Evolutionary conservation across 2,329 filamentous ascomycete genomes (phyloP).

Genomic region (Hymenoscyphus infarciens): DNA sequence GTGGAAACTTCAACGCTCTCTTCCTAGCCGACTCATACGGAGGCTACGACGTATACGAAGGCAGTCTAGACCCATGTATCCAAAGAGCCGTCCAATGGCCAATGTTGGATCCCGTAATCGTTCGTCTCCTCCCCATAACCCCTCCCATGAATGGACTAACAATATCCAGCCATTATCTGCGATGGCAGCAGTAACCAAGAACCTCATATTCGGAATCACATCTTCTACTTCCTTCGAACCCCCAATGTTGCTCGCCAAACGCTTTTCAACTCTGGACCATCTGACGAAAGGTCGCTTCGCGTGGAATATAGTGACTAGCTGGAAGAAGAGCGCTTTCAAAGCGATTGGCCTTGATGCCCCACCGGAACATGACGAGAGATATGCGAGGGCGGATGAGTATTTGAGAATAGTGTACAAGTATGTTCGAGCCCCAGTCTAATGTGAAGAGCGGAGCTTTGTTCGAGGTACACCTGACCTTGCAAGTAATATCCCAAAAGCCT

Average conservation of each 20-base stretch:
- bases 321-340: slow-evolving; percentile 55
- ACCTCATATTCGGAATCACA: slow-evolving; percentile 66
- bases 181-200: slow-evolving; percentile 65
- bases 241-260: slow-evolving; percentile 27
- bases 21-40: slow-evolving; percentile 66
- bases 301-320: slow-evolving; percentile 60
- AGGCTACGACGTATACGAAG: slow-evolving; percentile 67
- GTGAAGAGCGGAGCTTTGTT: no score
- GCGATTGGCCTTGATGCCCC: slow-evolving; percentile 59
- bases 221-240: slow-evolving; percentile 63
- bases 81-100: slow-evolving; percentile 65
- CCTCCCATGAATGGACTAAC: slow-evolving; percentile 14
- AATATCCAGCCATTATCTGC: slow-evolving; percentile 44
- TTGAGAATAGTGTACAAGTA: slow-evolving; percentile 37
- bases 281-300: slow-evolving; percentile 55
- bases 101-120: slow-evolving; percentile 63
- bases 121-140: slow-evolving; percentile 27
- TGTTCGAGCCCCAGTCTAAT: no score
- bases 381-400: slow-evolving; percentile 62
- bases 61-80: slow-evolving; percentile 58
- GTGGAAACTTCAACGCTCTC: background rate
- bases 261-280: slow-evolving; percentile 30
- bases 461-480: no score
- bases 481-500: no score
- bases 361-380: slow-evolving; percentile 64